Evolutionary conservation across 2,329 filamentous ascomycete genomes (phyloP), one percentile per base, ranked within the genome.

Genomic region (Penicillium sp.): DNA sequence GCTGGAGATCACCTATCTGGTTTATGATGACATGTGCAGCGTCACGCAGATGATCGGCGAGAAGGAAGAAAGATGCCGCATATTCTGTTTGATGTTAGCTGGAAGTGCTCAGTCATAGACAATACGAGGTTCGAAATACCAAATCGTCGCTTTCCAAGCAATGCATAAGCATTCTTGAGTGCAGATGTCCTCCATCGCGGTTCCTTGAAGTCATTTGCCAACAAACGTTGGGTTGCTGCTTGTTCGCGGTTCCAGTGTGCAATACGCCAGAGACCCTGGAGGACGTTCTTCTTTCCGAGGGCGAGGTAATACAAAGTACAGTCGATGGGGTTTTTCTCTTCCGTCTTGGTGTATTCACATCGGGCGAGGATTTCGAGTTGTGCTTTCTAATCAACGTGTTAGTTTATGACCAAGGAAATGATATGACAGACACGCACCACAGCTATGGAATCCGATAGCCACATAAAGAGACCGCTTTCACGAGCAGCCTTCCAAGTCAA

Each of bases 201-300:
- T 59, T 96, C 89, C 4, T 85, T 81, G 72, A 99, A 99, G 71
- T 97, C 92, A 68, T 97, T 95, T n/a, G 88, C 83, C 22, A 99
- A 79, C 31, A 99, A 81, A 58, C 84, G 86, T 57, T 88, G 84
- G 0, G 94, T 99, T 0, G 89, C 86, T 2, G 74, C 79, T 73
- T 97, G 94, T 72, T 99, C 95, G 56, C 83, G 85, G 66, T 95
- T 89, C 87, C 94, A 94, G 39, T 80, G 85, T 6, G 94, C 92
- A 84, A 97, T 97, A 18, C 95, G 86, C 94, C 94, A 99, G 0
- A 99, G 80, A 0, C 92, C 92, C 62, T 96, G 85, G 1, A 99
- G 82, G 0, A 97, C 89, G 2, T 89, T 82, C 73, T 99, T 99
- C 78, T 97, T 97, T 62, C 83, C 85, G 13, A 99, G 81, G 0